These are phyloP conservation scores for Penicillium alfredii DNA, from an alignment of 495 filamentous ascomycete species.

Conservation along the genomic window DNA sequence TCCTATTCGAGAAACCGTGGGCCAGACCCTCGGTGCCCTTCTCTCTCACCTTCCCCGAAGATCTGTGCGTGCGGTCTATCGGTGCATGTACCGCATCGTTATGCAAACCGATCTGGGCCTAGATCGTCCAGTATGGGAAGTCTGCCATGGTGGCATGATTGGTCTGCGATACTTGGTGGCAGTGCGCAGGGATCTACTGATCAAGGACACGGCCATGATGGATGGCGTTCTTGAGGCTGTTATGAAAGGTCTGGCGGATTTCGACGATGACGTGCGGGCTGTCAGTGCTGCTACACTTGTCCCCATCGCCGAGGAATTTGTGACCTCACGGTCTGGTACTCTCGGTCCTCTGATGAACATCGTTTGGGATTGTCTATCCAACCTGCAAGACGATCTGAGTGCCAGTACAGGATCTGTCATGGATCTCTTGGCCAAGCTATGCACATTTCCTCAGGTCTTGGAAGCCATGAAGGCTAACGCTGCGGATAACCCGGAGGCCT, in stretches of 20 bases:
- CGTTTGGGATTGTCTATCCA: constrained; percentile 95
- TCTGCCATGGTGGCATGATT: constrained; percentile 97
- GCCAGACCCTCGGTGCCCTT: constrained; percentile 88
- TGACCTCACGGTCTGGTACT: constrained; percentile 68
- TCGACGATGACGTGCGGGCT: constrained; percentile 91
- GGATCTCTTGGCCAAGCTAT: constrained; percentile 93
- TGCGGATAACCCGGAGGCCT: constrained; percentile 70
- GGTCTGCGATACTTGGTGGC: constrained; percentile 91
- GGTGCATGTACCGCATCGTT: constrained; percentile 76
- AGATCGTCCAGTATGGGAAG: constrained; percentile 74
- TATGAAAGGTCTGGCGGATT: constrained; percentile 88
- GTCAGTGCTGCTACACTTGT: constrained; percentile 95
- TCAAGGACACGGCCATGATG: constrained; percentile 75
- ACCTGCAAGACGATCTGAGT: constrained; percentile 90
- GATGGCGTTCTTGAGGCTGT: constrained; percentile 89
- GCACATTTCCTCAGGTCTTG: constrained; percentile 87
- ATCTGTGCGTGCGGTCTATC: constrained; percentile 76
- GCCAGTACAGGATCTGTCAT: constrained; percentile 97
- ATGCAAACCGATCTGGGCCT: constrained; percentile 79
- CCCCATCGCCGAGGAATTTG: constrained; percentile 90
- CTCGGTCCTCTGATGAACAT: constrained; percentile 81
- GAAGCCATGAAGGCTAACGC: constrained; percentile 92
- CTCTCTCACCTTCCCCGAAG: constrained; percentile 68
- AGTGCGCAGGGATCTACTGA: constrained; percentile 82
- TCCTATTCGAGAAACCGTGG: constrained; percentile 91